Evolutionary conservation across 2,329 filamentous ascomycete species (phyloP), one percentile per base, ranked within the genome.

Genomic region (Aspergillus fumigatus): DNA sequence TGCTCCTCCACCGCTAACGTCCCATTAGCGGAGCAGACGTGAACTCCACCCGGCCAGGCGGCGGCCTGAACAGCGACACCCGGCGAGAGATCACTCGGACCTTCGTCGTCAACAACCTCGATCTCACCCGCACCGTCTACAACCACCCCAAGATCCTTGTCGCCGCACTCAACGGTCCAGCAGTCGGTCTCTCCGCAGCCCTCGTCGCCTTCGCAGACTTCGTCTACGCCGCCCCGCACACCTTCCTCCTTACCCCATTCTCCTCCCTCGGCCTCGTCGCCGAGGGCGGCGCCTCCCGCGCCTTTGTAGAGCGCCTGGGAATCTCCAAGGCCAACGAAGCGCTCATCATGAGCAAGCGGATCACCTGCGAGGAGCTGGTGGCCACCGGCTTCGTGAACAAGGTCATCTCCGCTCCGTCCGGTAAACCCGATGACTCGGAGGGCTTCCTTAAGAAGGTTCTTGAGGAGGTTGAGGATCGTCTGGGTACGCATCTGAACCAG

Each of bases 91-190:
- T 85, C 77, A 83, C 95, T 38, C 80, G 82, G 52, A 79, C 72
- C 69, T 96, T 97, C 75, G 88, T 90, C 10, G 80, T 88, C 64
- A 88, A 89, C 80, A 97, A 97, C 80, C 84, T 97, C 55, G 89
- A 96, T 81, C 84, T 90, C 67, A 94, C 92, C 2, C 88, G 90
- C 66, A 88, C 91, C 65, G 96, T 97, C 79, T 92, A 94, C 79
- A 87, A 86, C 14, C 94, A 97, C 77, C 90, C 92, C 66, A 97
- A 97, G 78, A 89, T 97, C 75, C 88, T 97, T 25, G 84, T 97
- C 58, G 87, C 88, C 0, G 94, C 90, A 0, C 86, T 97, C 63
- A 97, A 97, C 77, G 94, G 93, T 3, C 94, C 94, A 5, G 92
- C 87, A 10, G 82, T 99, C 53, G 94, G 94, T 5, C 86, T 97